Percentiles rank a stretch among this genome's conserved stretches.
phyloP scores from a whole-genome alignment of 2,329 filamentous ascomycete genomes.

The Aspergillus sp. region DNA sequence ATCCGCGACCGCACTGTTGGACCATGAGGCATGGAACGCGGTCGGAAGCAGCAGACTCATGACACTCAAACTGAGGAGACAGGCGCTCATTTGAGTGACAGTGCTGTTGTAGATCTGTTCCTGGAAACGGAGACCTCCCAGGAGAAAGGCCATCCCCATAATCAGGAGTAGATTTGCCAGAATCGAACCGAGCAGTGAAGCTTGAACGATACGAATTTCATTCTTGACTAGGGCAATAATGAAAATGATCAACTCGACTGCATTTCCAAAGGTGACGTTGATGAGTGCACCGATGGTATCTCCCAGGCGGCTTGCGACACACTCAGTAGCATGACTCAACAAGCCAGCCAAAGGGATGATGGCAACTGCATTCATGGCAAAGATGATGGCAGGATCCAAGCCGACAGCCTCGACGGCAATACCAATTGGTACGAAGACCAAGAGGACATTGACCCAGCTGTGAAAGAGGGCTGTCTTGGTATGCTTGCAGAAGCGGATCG shows the following conservation, averaged over 20 bases:
- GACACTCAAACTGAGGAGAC: conserved; percentile 80
- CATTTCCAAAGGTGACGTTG: conserved; percentile 73
- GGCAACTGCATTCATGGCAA: conserved; percentile 68
- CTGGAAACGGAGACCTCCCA: conserved; percentile 77
- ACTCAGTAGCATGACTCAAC: conserved; percentile 67
- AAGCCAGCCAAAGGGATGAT: conserved; percentile 69
- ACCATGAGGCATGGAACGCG: conserved; percentile 86
- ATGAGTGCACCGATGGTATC: conserved; percentile 66
- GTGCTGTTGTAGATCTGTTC: conserved; percentile 97
- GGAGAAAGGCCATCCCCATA: conserved; percentile 82
- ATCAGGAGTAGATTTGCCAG: conserved; percentile 82
- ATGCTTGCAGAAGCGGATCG: conserved; percentile 25
- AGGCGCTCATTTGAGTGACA: conserved; percentile 93
- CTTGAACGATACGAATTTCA: conserved; percentile 86
- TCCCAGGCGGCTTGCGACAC: conserved; percentile 64
- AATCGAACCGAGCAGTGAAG: conserved; percentile 82
- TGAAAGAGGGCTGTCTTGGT: conserved; percentile 28
- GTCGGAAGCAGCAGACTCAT: conserved; percentile 84
- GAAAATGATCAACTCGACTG: conserved; percentile 74
- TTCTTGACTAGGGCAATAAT: conserved; percentile 73
- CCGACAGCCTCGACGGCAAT: conserved; percentile 32
- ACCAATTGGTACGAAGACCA: conserved; percentile 38
- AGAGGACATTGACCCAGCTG: conserved; percentile 40
- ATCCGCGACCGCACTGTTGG: conserved; percentile 56
- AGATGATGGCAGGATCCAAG: conserved; percentile 56